These are phyloP conservation scores for Phytophthora megakarya DNA, from an alignment of 352 stramenopile genomes.

Conservation along the genomic window DNA sequence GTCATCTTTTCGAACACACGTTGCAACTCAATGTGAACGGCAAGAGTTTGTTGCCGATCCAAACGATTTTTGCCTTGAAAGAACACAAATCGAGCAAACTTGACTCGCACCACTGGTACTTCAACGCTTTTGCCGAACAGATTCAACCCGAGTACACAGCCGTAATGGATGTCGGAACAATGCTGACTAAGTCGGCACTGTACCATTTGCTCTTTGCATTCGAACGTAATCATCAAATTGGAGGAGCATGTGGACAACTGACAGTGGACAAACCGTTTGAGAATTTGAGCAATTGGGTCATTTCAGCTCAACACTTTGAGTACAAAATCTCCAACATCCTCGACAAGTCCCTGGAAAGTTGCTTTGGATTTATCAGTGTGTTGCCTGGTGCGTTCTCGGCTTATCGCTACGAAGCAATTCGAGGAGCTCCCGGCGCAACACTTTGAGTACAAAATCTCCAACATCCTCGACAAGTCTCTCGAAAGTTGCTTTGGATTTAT, in stretches of 20 bases:
- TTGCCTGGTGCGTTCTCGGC: conserved; percentile 84
- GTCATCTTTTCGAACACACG: conserved; percentile 87
- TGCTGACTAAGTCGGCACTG: conserved; percentile 77
- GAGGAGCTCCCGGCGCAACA: conserved; percentile 85
- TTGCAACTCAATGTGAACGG: conserved; percentile 75
- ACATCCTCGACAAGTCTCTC: conserved; percentile 87
- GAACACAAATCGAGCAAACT: conserved; percentile 84
- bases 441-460: conserved; percentile 92
- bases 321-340: conserved; percentile 92
- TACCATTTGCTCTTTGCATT: conserved; percentile 83
- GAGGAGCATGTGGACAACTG: conserved; percentile 80
- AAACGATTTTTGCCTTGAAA: conserved; percentile 83
- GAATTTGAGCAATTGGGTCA: conserved; percentile 88
- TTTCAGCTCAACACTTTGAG: conserved; percentile 89
- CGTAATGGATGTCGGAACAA: conserved; percentile 87
- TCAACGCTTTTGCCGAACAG: conserved; percentile 82
- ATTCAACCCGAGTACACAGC: conserved; percentile 84
- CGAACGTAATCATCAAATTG: conserved; percentile 80
- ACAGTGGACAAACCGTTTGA: conserved; percentile 83
- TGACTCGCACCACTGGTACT: conserved; percentile 89
- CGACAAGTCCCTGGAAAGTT: conserved; percentile 86
- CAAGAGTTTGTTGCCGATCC: conserved; percentile 72
- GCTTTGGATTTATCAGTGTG: conserved; percentile 89
- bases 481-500: conserved; percentile 90
- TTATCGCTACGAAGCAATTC: conserved; percentile 86